Base-by-base conservation (phyloP, 2,329 filamentous ascomycete genomes). In the Neocucurbitaria cava region DNA sequence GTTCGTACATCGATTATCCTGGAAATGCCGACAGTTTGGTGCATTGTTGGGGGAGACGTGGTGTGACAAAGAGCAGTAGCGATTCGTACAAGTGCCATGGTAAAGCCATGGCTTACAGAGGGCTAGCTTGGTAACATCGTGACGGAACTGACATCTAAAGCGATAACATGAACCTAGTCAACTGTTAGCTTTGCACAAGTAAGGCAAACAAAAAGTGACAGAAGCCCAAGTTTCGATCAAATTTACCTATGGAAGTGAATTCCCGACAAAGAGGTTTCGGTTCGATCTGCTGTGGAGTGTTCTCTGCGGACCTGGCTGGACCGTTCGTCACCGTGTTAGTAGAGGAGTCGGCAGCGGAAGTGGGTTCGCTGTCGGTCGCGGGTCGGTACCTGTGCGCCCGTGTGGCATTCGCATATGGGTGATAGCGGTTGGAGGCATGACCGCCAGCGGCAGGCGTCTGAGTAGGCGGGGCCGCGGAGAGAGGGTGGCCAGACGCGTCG, bases 41-140 rank as follows among this genome's bases (percentile, higher is more conserved):
- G 90, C 90, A 77, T 94, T 90, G 76, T 97, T 85, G 62, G 92
- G 86, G 50, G 85, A 90, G 60, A 91, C 81, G 43, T 95, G 88
- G 83, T 98, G 95, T 60, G 93, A 96, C 56, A 98, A 84, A 77
- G 96, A 91, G 83, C 95, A 99, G 69, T 83, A 83, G 70, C 89
- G 92, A 74, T 86, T 85, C 65, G 82, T 79, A 79, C 95, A 99
- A 68, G 84, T 82, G 71, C 90, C 89, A 72, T 89, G 92, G 70
- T 88, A 87, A 49, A 98, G 82, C 73, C 90, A 92, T 49, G 91
- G 88, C 77, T 91, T 95, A 86, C 95, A 99, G 52, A 95, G 87
- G 51, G 94, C 91, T 69, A 96, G 91, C 78, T 91, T 96, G 72
- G 86, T 82, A 38, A 90, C 85, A 71, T 99, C 91, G 81, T 99